Percentiles rank a stretch among this genome's conserved stretches.
These are phyloP conservation scores for Neobulgaria alba DNA, from an alignment of 2,329 filamentous ascomycete species.

Conservation along the genomic window DNA sequence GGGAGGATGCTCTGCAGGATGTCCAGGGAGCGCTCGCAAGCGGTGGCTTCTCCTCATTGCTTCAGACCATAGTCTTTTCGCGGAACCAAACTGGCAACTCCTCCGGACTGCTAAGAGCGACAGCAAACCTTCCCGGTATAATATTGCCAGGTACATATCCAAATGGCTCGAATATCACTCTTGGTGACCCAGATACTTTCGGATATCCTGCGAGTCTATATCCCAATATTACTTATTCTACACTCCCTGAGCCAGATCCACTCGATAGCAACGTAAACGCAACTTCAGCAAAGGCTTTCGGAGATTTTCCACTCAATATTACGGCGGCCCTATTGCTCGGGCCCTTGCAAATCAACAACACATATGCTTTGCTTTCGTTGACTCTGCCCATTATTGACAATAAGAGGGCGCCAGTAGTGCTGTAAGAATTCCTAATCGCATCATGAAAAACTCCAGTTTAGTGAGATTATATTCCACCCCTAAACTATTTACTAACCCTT, in stretches of 20 bases:
- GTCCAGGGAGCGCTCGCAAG: slow-evolving; percentile 58
- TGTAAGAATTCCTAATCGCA: no score
- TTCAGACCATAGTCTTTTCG: slow-evolving; percentile 69
- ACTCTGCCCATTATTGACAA: slow-evolving; percentile 72
- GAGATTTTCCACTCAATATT: slow-evolving; percentile 32
- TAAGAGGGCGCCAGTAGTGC: slow-evolving; percentile 48
- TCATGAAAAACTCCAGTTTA: no score
- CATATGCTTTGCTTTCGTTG: slow-evolving; percentile 69
- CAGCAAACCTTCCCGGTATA: slow-evolving; percentile 43
- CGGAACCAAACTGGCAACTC: slow-evolving; percentile 51
- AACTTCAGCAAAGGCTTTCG: slow-evolving; percentile 21
- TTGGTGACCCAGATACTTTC: slow-evolving; percentile 49
- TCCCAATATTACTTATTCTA: slow-evolving; percentile 64
- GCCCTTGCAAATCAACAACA: slow-evolving; percentile 43
- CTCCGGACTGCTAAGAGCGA: slow-evolving; percentile 56
- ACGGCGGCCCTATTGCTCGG: slow-evolving; percentile 64
- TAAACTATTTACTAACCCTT: no score
- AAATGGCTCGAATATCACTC: slow-evolving; percentile 46
- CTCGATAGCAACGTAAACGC: slow-evolving; percentile 20
- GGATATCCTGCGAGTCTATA: slow-evolving; percentile 68
- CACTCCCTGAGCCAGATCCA: slow-evolving; percentile 15
- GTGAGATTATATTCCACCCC: no score
- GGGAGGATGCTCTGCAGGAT: slow-evolving; percentile 52
- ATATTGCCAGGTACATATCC: slow-evolving; percentile 49
- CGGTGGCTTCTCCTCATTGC: slow-evolving; percentile 43